Evolutionary conservation across 345 rosid genomes (phyloP), one percentile per base, ranked within the genome.

Genomic region (Eutrema heterophyllum): DNA sequence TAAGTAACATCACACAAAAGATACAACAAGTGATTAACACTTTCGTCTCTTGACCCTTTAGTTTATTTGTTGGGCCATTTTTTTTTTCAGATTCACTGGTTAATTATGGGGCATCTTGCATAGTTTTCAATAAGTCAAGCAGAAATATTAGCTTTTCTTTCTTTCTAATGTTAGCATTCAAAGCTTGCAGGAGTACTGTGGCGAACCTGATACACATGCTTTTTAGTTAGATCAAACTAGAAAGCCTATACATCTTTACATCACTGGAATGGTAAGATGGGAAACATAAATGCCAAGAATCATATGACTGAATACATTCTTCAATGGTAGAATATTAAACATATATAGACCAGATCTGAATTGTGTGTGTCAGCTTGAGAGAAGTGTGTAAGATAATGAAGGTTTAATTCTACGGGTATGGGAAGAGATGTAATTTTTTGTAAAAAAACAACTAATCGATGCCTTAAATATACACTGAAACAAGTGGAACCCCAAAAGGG

Each of bases 311-410:
- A 43, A 43, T 8, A 60, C 45, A 65, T 15, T 46, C 41, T 67
- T 14, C 16, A 49, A 4, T 46, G 11, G 27, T 36, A 41, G 9
- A 39, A 58, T 49, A 18, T 38, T 14, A 40, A 66, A 67, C 29
- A 67, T 24, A 21, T 0, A 29, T 3, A 54, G n/a, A 70, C 66
- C 40, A 70, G 71, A 70, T 70, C 76, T 76, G 54, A 53, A 29
- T 10, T 27, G n/a, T 39, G 7, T 52, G 61, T 40, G 36, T 67
- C 44, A 67, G 44, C 6, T 53, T 21, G 36, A 51, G 53, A 51
- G 41, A 24, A 48, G 5, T 55, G 45, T 15, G 41, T 36, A 46
- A 66, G 70, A 54, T 70, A 35, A 54, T 4, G 45, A 76, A 52
- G 30, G 2, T 0, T n/a, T 16, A 30, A 58, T 12, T 74, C 63